Conservation (phyloP, 2,329 filamentous ascomycete genomes). For the Talaromyces sp. region DNA sequence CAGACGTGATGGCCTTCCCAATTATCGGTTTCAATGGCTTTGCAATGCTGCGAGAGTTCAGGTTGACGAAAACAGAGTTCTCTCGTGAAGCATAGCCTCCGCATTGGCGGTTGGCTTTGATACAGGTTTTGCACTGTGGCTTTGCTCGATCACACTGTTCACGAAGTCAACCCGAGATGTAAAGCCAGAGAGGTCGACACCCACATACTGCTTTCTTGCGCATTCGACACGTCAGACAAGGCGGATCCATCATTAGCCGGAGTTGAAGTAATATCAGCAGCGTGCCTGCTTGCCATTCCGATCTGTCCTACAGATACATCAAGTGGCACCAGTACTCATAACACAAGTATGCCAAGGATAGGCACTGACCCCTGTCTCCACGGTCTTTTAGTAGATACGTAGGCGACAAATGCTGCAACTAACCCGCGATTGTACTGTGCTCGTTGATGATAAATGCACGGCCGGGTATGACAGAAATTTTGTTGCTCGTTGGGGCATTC, state of each 20-base stretch:
- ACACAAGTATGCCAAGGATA: neutral
- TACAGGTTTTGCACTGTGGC: conserved; percentile 5
- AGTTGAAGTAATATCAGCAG: neutral
- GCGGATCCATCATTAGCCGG: neutral
- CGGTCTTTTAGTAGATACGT: no score
- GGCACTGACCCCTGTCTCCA: no score
- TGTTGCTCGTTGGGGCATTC: neutral
- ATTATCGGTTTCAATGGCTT: conserved; percentile 7
- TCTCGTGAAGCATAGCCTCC: conserved; percentile 4
- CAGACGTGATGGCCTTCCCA: conserved; percentile 1
- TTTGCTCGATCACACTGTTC: conserved; percentile 5
- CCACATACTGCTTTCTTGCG: neutral
- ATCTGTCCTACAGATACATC: neutral
- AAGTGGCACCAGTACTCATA: neutral
- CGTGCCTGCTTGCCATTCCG: neutral
- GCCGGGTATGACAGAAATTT: neutral
- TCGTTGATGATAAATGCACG: neutral
- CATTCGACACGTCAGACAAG: neutral
- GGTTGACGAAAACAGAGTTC: conserved; percentile 8
- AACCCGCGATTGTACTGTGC: neutral
- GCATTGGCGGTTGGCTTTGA: conserved; percentile 4
- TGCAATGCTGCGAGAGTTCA: conserved; percentile 3
- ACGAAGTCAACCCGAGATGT: neutral
- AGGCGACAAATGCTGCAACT: neutral
- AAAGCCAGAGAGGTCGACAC: neutral